Evolutionary conservation across 2,329 filamentous ascomycete genomes (phyloP).

Genomic region (Pestalotiopsis sp.): DNA sequence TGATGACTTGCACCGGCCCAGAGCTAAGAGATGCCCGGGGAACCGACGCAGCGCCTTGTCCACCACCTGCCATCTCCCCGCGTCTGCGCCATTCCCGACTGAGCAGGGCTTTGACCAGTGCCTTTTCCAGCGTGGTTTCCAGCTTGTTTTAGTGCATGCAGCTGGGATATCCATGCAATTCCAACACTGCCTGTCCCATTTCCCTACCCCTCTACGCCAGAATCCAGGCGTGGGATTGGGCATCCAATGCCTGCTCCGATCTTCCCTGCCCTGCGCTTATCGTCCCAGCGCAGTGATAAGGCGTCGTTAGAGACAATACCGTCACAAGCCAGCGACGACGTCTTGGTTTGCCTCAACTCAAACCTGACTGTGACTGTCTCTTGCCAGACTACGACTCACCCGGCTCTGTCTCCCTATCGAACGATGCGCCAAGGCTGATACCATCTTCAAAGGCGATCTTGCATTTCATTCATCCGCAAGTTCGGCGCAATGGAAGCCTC

Average conservation of each 20-base stretch:
- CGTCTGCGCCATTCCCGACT: not conserved
- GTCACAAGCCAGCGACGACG: not conserved
- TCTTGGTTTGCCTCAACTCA: not conserved
- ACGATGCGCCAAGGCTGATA: not conserved
- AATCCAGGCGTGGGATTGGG: not conserved
- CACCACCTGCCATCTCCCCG: not conserved
- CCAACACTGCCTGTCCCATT: too few species aligned
- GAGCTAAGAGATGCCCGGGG: not conserved
- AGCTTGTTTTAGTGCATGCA: not conserved
- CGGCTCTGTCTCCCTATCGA: not conserved
- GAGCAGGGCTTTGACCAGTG: not conserved
- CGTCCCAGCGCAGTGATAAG: not conserved
- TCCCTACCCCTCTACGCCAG: not conserved
- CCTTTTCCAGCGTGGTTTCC: not conserved
- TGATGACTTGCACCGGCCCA: not conserved
- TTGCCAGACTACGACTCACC: not conserved
- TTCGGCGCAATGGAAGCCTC: constrained; percentile 65
- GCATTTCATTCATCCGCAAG: not conserved
- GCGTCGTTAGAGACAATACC: not conserved
- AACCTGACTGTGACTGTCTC: not conserved
- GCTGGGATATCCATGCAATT: not conserved
- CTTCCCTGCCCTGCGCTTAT: not conserved
- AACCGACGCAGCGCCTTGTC: not conserved
- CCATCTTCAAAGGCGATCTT: not conserved
- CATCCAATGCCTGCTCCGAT: not conserved